phyloP scores from a whole-genome alignment of 441 rosid species.

The Rhodomyrtus psidioides region DNA sequence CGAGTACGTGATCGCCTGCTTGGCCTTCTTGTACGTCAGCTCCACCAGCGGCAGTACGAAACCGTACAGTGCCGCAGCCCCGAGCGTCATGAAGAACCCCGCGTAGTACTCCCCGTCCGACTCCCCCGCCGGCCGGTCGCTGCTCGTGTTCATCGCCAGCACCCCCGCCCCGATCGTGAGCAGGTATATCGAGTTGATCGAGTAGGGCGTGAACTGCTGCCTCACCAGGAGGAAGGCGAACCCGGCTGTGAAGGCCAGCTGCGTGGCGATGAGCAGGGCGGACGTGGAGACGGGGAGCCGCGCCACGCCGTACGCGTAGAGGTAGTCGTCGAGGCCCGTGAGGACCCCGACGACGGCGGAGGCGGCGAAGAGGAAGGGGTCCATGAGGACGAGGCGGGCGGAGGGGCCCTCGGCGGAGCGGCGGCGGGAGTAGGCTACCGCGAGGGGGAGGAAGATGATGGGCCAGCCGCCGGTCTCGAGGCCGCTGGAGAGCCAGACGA shows the following conservation, averaged over 20 bases:
- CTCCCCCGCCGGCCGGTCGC: constrained; percentile 39
- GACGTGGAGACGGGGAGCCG: constrained; percentile 43
- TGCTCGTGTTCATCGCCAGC: constrained; percentile 26
- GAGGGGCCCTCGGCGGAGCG: neutral
- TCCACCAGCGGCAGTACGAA: neutral
- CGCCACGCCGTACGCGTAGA: constrained; percentile 36
- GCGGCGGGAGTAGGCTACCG: neutral
- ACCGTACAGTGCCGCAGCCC: neutral
- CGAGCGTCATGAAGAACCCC: constrained; percentile 41
- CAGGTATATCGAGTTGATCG: constrained; percentile 32
- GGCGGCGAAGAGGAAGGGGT: neutral
- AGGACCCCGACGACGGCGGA: constrained; percentile 31
- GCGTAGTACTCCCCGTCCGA: constrained; percentile 15
- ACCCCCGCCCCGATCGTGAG: constrained; percentile 26
- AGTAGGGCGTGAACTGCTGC: constrained; percentile 38
- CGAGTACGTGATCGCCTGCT: neutral
- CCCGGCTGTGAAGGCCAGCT: constrained; percentile 40
- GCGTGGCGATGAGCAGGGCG: constrained; percentile 37
- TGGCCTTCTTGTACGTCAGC: neutral
- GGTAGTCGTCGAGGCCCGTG: constrained; percentile 37
- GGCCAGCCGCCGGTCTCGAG: constrained; percentile 8
- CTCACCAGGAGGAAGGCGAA: constrained; percentile 43
- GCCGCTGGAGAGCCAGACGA: constrained; percentile 10
- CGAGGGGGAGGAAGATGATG: neutral
- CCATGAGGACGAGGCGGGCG: neutral